Percentiles rank a stretch among this genome's conserved stretches.
These are phyloP conservation scores for Botrytis hyacinthi DNA, from an alignment of 2,329 filamentous ascomycete species.

Conservation along the genomic window DNA sequence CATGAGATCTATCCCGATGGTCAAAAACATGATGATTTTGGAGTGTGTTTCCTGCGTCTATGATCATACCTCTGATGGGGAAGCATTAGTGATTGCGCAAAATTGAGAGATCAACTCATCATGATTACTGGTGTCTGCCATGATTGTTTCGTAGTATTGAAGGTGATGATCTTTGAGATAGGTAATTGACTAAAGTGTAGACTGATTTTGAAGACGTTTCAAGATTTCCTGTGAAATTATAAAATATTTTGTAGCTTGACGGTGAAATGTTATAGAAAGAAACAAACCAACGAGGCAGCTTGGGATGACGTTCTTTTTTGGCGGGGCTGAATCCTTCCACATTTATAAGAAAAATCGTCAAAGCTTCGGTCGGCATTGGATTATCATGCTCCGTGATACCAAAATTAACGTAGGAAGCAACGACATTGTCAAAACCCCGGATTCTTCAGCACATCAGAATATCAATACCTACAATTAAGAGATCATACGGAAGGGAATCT, in stretches of 20 bases:
- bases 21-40: background rate
- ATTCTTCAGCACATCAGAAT: background rate
- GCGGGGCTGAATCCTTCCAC: conserved; percentile 1
- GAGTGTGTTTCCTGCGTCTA: no score
- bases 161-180: background rate
- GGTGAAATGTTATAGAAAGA: background rate
- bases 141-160: conserved; percentile 37
- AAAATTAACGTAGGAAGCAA: background rate
- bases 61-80: conserved; percentile 46
- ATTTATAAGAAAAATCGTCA: conserved; percentile 18
- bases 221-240: background rate
- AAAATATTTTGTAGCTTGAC: conserved; percentile 1
- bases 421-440: background rate
- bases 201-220: background rate
- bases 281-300: conserved; percentile 25
- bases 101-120: conserved; percentile 53
- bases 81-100: conserved; percentile 53
- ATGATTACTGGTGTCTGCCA: conserved; percentile 41
- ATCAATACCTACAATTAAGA: background rate
- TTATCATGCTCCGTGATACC: background rate
- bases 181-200: background rate
- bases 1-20: background rate
- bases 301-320: conserved; percentile 19
- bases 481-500: background rate
- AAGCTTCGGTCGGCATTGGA: background rate